Percentiles rank a stretch among this genome's conserved stretches.
phyloP scores from a whole-genome alignment of 2,329 filamentous ascomycete species.

The Ambrosiella cleistominuta region DNA sequence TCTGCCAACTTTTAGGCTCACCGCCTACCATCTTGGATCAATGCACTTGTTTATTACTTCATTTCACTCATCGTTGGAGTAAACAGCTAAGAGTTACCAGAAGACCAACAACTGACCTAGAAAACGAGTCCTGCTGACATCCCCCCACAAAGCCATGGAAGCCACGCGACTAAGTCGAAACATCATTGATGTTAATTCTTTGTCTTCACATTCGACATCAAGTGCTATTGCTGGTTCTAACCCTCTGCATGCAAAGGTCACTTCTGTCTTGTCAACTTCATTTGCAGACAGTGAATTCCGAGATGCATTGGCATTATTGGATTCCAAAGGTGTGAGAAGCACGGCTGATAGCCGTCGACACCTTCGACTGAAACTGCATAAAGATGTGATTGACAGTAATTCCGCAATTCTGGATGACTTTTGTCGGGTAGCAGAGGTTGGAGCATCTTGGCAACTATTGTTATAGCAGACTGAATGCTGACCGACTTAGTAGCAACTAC shows the following conservation, averaged over 20 bases:
- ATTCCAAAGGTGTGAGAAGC: slow-evolving; percentile 53
- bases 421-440: slow-evolving; percentile 70
- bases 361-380: slow-evolving; percentile 67
- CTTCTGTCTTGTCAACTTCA: slow-evolving; percentile 72
- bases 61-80: too few relatives aligned
- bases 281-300: slow-evolving; percentile 87
- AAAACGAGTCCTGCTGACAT: too few relatives aligned
- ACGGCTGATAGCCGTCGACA: slow-evolving; percentile 62
- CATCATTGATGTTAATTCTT: slow-evolving; percentile 1
- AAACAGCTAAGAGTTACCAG: too few relatives aligned
- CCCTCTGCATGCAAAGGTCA: slow-evolving; percentile 65
- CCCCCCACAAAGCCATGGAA: slow-evolving; percentile 3
- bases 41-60: too few relatives aligned
- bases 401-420: slow-evolving; percentile 78
- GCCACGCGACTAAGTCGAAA: neutral
- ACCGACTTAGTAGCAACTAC: slow-evolving; percentile 49
- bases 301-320: slow-evolving; percentile 63
- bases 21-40: too few relatives aligned
- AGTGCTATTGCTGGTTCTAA: slow-evolving; percentile 20
- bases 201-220: slow-evolving; percentile 18
- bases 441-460: slow-evolving; percentile 15
- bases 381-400: slow-evolving; percentile 85
- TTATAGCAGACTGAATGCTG: neutral
- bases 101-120: neutral
- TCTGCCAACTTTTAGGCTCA: too few relatives aligned